These are phyloP conservation scores for Dalbergia oliveri DNA, from an alignment of 306 rosid genomes.

Conservation along the genomic window DNA sequence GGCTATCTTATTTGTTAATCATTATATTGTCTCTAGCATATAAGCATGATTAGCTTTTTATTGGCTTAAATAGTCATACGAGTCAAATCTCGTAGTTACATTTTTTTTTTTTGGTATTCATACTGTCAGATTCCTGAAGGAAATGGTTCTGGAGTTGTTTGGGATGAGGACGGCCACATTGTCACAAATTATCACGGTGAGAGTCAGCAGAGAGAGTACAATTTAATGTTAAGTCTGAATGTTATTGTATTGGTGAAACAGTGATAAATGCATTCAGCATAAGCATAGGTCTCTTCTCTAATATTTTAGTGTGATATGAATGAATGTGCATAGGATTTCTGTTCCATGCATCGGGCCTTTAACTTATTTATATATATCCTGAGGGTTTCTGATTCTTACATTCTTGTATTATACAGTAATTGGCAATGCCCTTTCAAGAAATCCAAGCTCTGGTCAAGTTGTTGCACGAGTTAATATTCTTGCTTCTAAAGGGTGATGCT, in stretches of 20 bases:
- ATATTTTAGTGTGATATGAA: constrained; percentile 24
- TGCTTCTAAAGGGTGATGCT: constrained; percentile 87
- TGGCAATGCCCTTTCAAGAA: constrained; percentile 93
- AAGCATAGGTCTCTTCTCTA: constrained; percentile 20
- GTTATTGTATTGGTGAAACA: constrained; percentile 20
- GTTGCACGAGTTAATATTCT: constrained; percentile 93
- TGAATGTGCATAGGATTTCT: constrained; percentile 34
- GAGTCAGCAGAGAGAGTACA: constrained; percentile 37
- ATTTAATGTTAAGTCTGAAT: constrained; percentile 26
- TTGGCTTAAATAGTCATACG: neutral
- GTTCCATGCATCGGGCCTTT: constrained; percentile 13
- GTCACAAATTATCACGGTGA: constrained; percentile 97
- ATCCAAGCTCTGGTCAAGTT: constrained; percentile 81
- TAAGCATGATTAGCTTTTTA: constrained; percentile 8
- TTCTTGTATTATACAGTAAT: constrained; percentile 65
- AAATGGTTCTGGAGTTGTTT: constrained; percentile 97
- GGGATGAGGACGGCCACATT: constrained; percentile 94
- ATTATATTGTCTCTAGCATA: constrained; percentile 28
- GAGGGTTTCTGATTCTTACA: constrained; percentile 40
- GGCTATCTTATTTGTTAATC: constrained; percentile 23
- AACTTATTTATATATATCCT: neutral
- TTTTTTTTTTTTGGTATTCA: constrained; percentile 24
- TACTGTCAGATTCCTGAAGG: constrained; percentile 91
- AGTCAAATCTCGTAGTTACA: constrained; percentile 23
- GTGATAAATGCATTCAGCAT: neutral